Evolutionary conservation across 1,284 basidiomycete genomes (phyloP).

Genomic region (Microbotryum silenes-acaulis): DNA sequence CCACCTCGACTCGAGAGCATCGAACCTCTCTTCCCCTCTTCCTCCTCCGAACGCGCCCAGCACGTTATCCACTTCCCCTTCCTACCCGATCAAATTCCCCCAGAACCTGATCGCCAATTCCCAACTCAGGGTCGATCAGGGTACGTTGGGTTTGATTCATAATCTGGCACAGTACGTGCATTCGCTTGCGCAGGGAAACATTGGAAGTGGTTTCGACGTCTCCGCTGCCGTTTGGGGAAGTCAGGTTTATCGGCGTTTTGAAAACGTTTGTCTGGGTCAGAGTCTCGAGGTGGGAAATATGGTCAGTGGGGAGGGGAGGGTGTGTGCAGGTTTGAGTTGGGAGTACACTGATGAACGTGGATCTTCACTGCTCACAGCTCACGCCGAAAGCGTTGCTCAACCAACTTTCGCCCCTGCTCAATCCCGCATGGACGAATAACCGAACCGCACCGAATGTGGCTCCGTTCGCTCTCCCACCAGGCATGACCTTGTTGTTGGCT

Average conservation of each 20-base stretch:
- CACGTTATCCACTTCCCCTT: not conserved
- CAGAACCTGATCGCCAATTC: not conserved
- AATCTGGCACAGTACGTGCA: conserved; percentile 94
- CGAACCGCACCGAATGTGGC: conserved; percentile 47
- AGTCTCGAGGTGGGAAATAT: not conserved
- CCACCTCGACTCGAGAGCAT: conserved; percentile 50
- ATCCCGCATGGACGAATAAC: conserved; percentile 52
- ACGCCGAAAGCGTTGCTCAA: conserved; percentile 6
- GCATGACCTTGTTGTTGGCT: conserved; percentile 72
- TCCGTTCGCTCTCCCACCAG: conserved; percentile 69
- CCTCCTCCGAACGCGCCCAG: not conserved
- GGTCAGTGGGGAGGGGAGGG: too few species aligned
- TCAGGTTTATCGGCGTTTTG: conserved; percentile 86
- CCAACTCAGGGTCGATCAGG: conserved; percentile 32
- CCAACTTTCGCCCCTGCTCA: conserved; percentile 48
- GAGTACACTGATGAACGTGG: too few species aligned
- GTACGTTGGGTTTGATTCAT: conserved; percentile 63
- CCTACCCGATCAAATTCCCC: not conserved
- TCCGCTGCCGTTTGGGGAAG: conserved; percentile 90
- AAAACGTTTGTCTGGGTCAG: conserved; percentile 46
- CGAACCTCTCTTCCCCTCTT: not conserved
- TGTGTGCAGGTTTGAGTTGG: too few species aligned
- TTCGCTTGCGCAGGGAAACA: conserved; percentile 94
- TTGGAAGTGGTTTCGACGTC: conserved; percentile 96
- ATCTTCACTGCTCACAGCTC: conserved; percentile 2